Evolutionary conservation across 164 flowering plant species (phyloP).

Genomic region (Platanus orientalis): DNA sequence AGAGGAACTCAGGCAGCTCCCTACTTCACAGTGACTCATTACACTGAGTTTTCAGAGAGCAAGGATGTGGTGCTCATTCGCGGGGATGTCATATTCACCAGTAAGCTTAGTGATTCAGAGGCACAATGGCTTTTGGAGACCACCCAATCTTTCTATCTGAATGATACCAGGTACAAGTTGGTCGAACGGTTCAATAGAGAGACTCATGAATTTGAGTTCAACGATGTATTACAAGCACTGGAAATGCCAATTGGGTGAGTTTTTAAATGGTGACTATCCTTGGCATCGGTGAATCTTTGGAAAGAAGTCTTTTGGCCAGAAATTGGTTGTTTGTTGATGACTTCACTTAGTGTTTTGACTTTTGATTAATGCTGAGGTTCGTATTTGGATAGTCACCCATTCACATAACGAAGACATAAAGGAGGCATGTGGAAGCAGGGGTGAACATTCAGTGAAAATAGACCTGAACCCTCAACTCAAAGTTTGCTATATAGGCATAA

Average conservation of each 20-base stretch:
- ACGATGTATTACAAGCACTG: slow-evolving; percentile 69
- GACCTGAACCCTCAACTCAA: no score
- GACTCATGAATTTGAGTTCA: slow-evolving; percentile 84
- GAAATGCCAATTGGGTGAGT: slow-evolving; percentile 66
- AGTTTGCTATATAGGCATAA: no score
- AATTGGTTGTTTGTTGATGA: no score
- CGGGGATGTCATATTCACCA: slow-evolving; percentile 84
- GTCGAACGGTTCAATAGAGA: slow-evolving; percentile 83
- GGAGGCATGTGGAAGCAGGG: no score
- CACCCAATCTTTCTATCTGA: slow-evolving; percentile 77
- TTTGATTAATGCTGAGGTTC: background rate
- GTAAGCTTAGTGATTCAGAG: slow-evolving; percentile 78
- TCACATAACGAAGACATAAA: background rate
- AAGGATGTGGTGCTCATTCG: slow-evolving; percentile 85
- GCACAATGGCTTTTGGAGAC: slow-evolving; percentile 88
- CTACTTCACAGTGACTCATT: slow-evolving; percentile 63
- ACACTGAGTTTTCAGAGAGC: slow-evolving; percentile 79
- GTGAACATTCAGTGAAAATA: no score
- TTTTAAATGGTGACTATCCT: background rate
- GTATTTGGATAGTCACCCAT: background rate
- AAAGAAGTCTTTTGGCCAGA: no score
- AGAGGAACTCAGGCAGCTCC: slow-evolving; percentile 97
- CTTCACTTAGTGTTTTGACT: background rate
- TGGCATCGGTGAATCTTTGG: background rate
- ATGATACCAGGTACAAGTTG: slow-evolving; percentile 75